These are phyloP conservation scores for Purpureocillium takamizusanense DNA, from an alignment of 2,329 filamentous ascomycete species.

Conservation along the genomic window DNA sequence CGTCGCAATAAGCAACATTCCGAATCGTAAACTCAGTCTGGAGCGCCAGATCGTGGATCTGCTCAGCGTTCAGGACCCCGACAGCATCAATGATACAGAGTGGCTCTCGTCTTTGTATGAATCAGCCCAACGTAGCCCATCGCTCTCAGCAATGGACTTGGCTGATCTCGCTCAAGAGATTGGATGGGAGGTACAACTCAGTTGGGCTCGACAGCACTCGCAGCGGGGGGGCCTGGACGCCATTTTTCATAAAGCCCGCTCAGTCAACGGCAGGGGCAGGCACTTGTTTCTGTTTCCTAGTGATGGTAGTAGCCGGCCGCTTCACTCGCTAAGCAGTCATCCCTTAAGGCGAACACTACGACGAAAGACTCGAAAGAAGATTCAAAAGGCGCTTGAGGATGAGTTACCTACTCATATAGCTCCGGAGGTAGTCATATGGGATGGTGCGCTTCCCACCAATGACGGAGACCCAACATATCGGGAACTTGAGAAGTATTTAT, in stretches of 20 bases:
- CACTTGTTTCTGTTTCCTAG: conserved; percentile 14
- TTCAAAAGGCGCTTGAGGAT: too few species aligned
- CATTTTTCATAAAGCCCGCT: conserved; percentile 24
- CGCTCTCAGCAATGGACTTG: conserved; percentile 10
- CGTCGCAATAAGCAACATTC: neutral
- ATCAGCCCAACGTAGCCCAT: conserved; percentile 2
- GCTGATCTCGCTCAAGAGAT: conserved; percentile 14
- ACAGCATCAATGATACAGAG: neutral
- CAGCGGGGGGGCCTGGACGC: conserved; percentile 17
- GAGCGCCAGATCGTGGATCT: neutral
- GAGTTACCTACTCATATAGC: too few species aligned
- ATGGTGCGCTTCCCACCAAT: too few species aligned
- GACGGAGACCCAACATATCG: too few species aligned
- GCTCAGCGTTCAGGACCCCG: neutral
- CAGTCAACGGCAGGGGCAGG: conserved; percentile 1
- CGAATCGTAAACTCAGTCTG: neutral
- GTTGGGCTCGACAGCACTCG: conserved; percentile 30
- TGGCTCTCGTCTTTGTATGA: conserved; percentile 6
- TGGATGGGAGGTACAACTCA: conserved; percentile 36
- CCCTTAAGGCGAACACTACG: too few species aligned
- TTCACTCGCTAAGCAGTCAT: too few species aligned
- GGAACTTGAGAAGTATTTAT: too few species aligned
- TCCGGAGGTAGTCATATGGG: too few species aligned
- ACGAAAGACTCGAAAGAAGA: too few species aligned
- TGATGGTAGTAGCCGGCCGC: too few species aligned